Evolutionary conservation across 2,329 filamentous ascomycete species (phyloP).

Genomic region (Akanthomyces lecanii): DNA sequence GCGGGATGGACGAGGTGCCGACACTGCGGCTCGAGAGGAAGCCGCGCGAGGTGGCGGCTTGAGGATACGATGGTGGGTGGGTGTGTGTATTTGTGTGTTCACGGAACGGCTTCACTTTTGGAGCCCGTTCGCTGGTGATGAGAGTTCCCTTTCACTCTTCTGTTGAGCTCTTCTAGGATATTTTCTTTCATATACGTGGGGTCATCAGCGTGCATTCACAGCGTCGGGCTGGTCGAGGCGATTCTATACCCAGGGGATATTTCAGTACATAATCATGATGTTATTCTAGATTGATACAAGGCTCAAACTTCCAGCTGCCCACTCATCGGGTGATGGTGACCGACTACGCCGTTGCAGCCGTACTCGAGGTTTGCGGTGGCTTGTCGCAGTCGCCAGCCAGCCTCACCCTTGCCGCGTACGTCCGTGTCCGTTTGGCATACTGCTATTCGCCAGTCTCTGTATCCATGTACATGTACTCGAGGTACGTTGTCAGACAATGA

Average conservation of each 20-base stretch:
- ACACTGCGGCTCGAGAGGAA: conserved; percentile 16
- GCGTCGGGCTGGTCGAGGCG: conserved; percentile 2
- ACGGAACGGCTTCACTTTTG: neutral
- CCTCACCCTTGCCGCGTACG: too few species aligned
- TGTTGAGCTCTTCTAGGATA: neutral
- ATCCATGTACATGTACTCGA: too few species aligned
- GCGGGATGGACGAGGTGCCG: conserved; percentile 11
- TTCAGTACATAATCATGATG: conserved; percentile 1
- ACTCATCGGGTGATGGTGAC: too few species aligned
- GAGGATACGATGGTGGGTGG: neutral
- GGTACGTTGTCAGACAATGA: neutral
- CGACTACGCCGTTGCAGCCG: too few species aligned
- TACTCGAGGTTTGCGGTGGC: too few species aligned
- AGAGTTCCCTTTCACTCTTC: neutral
- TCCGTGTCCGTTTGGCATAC: too few species aligned
- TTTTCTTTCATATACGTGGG: neutral
- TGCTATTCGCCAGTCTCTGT: too few species aligned
- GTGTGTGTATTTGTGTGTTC: neutral
- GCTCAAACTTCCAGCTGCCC: too few species aligned
- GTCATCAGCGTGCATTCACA: conserved; percentile 5
- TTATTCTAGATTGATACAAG: neutral
- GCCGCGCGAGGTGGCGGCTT: conserved; percentile 3
- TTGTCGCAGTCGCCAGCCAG: too few species aligned
- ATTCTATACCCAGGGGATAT: conserved; percentile 11
- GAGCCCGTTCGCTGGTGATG: neutral